Conservation (phyloP, 2,329 filamentous ascomycete genomes). For the Paecilomyces variotii region DNA sequence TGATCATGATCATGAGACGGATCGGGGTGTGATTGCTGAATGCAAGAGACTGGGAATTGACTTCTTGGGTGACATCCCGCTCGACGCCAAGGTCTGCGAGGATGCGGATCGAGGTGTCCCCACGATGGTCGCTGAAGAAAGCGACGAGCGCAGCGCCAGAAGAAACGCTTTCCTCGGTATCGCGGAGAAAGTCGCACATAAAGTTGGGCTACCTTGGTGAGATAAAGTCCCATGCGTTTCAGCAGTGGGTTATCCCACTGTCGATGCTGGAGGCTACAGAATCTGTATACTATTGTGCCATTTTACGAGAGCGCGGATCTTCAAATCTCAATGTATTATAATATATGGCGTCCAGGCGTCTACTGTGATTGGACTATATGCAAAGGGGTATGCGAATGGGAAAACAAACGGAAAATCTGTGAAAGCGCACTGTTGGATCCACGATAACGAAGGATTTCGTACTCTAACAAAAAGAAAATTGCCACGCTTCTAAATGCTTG, state of each 20-base stretch:
- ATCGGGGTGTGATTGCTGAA: constrained; percentile 56
- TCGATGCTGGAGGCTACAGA: neutral
- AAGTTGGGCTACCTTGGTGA: constrained; percentile 36
- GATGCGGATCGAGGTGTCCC: constrained; percentile 83
- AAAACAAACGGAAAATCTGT: neutral
- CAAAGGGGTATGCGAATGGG: neutral
- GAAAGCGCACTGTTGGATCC: neutral
- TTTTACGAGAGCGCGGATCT: neutral
- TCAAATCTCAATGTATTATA: neutral
- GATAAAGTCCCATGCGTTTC: constrained; percentile 2
- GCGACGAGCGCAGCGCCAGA: constrained; percentile 51
- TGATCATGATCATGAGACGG: constrained; percentile 26
- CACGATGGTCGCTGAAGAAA: constrained; percentile 79
- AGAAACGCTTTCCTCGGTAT: constrained; percentile 65
- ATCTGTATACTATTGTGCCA: neutral
- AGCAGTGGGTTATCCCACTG: neutral
- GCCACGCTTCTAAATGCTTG: neutral
- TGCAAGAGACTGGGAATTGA: constrained; percentile 66
- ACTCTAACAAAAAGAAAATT: neutral
- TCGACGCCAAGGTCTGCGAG: constrained; percentile 78
- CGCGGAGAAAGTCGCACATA: constrained; percentile 46
- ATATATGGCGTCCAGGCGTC: neutral
- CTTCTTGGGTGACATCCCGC: constrained; percentile 80
- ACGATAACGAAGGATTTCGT: neutral
- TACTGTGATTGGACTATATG: neutral